Conservation (phyloP, 176 grass and related monocot species). For the barley (Hordeum vulgare) region DNA sequence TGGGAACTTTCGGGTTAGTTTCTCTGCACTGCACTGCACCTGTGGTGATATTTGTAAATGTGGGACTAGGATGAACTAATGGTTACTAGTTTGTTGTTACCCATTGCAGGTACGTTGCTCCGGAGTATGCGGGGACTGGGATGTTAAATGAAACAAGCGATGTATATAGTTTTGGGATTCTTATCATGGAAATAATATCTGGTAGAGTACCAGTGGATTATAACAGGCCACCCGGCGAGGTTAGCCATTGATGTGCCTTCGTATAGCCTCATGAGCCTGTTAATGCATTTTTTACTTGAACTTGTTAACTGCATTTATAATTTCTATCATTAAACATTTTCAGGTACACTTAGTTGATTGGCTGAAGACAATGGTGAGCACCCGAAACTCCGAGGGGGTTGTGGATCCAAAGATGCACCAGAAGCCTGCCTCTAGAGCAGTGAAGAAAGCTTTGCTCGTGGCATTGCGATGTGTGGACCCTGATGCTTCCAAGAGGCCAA, state of each 20-base stretch:
- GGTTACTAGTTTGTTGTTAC: constrained; percentile 1
- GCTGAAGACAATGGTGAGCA: constrained; percentile 87
- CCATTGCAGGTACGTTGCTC: constrained; percentile 77
- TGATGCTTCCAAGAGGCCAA: constrained; percentile 85
- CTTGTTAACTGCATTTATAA: neutral
- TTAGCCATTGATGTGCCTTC: constrained; percentile 10
- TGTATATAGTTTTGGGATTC: constrained; percentile 96
- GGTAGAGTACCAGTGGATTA: constrained; percentile 87
- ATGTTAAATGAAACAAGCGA: constrained; percentile 98
- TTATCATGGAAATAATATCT: constrained; percentile 93
- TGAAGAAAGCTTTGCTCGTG: constrained; percentile 88
- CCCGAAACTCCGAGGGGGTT: constrained; percentile 76
- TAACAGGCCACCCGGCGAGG: constrained; percentile 85
- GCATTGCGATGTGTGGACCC: constrained; percentile 87
- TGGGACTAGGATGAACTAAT: neutral
- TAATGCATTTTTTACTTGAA: too few relatives aligned
- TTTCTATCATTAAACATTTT: neutral
- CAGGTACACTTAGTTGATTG: constrained; percentile 95
- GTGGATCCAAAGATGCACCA: constrained; percentile 75
- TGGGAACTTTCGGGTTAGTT: constrained; percentile 98
- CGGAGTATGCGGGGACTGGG: constrained; percentile 92
- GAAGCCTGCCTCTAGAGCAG: constrained; percentile 66
- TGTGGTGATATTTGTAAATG: neutral
- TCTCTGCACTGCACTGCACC: neutral
- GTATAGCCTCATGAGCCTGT: neutral